These are phyloP conservation scores for Suhomyces bokatorum DNA, from an alignment of 1,139 yeast species.

Conservation along the genomic window DNA sequence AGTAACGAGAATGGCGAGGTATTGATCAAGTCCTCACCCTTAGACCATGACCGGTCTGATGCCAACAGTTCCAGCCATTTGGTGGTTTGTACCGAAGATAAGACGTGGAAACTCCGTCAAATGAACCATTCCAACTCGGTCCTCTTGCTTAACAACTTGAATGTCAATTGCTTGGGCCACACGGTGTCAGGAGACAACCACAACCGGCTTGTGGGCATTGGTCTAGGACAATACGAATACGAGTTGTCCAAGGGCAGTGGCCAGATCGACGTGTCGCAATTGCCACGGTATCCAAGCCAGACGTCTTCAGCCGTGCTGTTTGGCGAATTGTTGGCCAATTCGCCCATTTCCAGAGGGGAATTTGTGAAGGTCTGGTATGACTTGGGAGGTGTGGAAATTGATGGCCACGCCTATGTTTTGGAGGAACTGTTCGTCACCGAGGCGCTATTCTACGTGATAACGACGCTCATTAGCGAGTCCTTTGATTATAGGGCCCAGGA, in stretches of 20 bases:
- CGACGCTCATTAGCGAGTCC: slow-evolving; percentile 49
- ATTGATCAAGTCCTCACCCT: slow-evolving; percentile 44
- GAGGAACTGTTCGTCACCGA: slow-evolving; percentile 27
- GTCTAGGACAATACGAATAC: slow-evolving; percentile 49
- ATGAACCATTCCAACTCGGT: slow-evolving; percentile 87
- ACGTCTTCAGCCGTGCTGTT: slow-evolving; percentile 21
- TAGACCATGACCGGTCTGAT: slow-evolving; percentile 18
- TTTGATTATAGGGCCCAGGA: slow-evolving; percentile 25
- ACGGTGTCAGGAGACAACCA: slow-evolving; percentile 5
- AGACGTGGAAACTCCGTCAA: slow-evolving; percentile 69
- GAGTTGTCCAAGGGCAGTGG: slow-evolving; percentile 48
- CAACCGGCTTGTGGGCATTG: slow-evolving; percentile 37
- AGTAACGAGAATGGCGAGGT: slow-evolving; percentile 28
- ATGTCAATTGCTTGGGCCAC: slow-evolving; percentile 17
- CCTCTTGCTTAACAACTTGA: slow-evolving; percentile 47
- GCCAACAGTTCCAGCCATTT: slow-evolving; percentile 38
- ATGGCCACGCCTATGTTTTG: slow-evolving; percentile 33
- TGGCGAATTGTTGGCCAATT: slow-evolving; percentile 41
- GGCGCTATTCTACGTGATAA: slow-evolving; percentile 44
- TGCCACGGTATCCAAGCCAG: slow-evolving; percentile 2
- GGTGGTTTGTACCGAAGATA: slow-evolving; percentile 59
- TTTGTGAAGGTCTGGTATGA: slow-evolving; percentile 54
- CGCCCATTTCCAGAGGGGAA: slow-evolving; percentile 59
- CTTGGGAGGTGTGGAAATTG: slow-evolving; percentile 57
- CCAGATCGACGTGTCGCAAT: slow-evolving; percentile 35